phyloP scores from a whole-genome alignment of 768 basidiomycete genomes.

The Dioszegia aurantiaca region DNA sequence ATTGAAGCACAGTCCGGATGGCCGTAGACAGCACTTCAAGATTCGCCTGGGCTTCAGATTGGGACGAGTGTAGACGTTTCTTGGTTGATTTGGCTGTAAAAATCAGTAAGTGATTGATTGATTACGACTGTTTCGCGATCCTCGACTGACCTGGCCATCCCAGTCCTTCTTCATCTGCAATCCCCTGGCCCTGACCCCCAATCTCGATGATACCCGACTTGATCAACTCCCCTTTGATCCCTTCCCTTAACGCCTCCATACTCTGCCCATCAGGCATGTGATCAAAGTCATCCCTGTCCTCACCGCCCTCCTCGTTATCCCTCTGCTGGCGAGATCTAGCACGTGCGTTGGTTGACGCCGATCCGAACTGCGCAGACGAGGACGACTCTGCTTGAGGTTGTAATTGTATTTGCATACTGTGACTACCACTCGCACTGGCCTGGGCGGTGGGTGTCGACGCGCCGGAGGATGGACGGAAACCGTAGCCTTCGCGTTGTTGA shows the following conservation, averaged over 20 bases:
- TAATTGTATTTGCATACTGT: too few species aligned
- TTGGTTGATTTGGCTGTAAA: conserved; percentile 85
- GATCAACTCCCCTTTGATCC: conserved; percentile 31
- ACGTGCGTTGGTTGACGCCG: conserved; percentile 5
- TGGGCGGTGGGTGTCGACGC: conserved; percentile 62
- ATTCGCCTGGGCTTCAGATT: conserved; percentile 67
- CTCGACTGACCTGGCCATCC: conserved; percentile 87
- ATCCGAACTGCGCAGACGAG: neutral
- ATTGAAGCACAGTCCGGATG: conserved; percentile 87
- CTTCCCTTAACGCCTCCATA: conserved; percentile 34
- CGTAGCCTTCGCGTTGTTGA: conserved; percentile 67
- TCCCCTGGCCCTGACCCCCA: conserved; percentile 34
- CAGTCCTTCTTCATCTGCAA: conserved; percentile 59
- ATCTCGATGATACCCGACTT: conserved; percentile 14
- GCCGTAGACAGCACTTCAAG: conserved; percentile 76
- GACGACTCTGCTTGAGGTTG: neutral
- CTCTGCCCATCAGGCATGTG: conserved; percentile 34
- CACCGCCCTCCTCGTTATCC: conserved; percentile 2
- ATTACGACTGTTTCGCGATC: too few species aligned
- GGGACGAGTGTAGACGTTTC: conserved; percentile 74
- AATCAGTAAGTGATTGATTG: too few species aligned
- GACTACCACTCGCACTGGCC: neutral
- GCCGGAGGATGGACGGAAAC: conserved; percentile 71
- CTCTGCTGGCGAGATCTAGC: neutral
- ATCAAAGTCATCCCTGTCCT: conserved; percentile 38